Base-by-base conservation (phyloP, 1,284 basidiomycete genomes). In the Cutaneotrichosporon sp. region DNA sequence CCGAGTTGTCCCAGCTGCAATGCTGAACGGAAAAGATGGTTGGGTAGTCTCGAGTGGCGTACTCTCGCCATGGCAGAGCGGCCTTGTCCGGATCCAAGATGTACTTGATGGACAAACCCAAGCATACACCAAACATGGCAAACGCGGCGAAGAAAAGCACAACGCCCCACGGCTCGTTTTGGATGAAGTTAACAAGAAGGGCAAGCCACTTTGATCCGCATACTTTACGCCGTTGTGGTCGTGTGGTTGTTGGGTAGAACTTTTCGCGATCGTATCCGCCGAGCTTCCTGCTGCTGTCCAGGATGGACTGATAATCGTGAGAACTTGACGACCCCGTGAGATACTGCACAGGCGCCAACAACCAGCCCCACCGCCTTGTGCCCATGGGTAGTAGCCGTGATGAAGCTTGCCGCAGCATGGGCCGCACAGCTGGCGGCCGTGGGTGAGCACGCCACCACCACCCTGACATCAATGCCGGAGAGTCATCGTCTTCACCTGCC, bases 11-110 rank as follows among this genome's bases (percentile, higher is more conserved):
- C 38, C 38, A 41, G 24, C 26, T 26, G 42, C 20, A 46, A 25
- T 52, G 55, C 54, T 69, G 64, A 12, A 75, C 57, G n/a, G 67
- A 63, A 55, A 66, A 72, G 32, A 71, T 63, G 12, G 64, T 61
- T 1, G 74, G 72, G 33, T 70, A 61, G 34, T 64, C 83, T 80
- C 57, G 84, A 76, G 48, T 86, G 81, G 94, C 97, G 71, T 94
- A 94, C 24, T 85, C 84, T 60, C 91, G 84, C 91, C 92, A 98
- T 38, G 93, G 92, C 26, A 94, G 76, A 14, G 90, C 86, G 52
- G 88, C 86, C 73, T 97, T 97, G 80, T 98, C 94, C 41, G 92
- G 90, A 70, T 97, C 93, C 67, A 97, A 82, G 59, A 93, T 82
- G 73, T 94, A 87, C 69, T 91, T 92, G 71, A 97, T 81, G 50